Base-by-base conservation (phyloP, 208 protist genomes). In the Leishmania lainsoni region DNA sequence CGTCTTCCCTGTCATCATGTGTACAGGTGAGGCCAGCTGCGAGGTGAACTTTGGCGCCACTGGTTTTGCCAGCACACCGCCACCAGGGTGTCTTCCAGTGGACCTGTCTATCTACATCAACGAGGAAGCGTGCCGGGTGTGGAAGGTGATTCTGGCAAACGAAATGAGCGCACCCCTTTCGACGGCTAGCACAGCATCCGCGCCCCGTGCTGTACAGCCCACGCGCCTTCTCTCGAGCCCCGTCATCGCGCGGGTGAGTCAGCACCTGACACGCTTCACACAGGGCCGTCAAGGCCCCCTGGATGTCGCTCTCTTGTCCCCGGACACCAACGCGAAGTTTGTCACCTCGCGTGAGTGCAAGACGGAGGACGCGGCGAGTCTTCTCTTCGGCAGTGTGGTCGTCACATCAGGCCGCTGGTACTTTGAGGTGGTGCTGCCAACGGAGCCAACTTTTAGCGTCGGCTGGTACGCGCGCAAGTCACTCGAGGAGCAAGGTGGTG, bases 31-130 rank as follows among this genome's bases (percentile, higher is more conserved):
- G 66, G 83, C 75, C 39, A 79, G 35, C 79, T 94, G 93, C 81
- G 93, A 95, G 79, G 78, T 98, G 20, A 98, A 98, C 91, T 95
- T 97, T 81, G 96, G 96, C 32, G 88, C 84, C 4, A 80, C 91
- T 6, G 87, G 87, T 10, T 98, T 97, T 78, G 66, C 77, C 32
- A 90, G 79, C 49, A 78, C 54, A 29, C 85, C 93, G 20, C 90
- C 91, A 5, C 71, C 81, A 56, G 93, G 93, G 35, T 94, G 86
- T 79, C 75, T 98, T 32, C 90, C 96, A 35, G 86, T 95, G 22
- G 90, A 97, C 80, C 90, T 89, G 51, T 83, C 85, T n/a, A 87
- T 94, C 81, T 95, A 93, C 84, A 69, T 86, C 75, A 78, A 45
- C 32, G 86, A 90, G 52, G 83, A 89, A 54, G 71, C 84, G 45